Conservation (phyloP, 2,329 filamentous ascomycete genomes). For the Didymella sp. region DNA sequence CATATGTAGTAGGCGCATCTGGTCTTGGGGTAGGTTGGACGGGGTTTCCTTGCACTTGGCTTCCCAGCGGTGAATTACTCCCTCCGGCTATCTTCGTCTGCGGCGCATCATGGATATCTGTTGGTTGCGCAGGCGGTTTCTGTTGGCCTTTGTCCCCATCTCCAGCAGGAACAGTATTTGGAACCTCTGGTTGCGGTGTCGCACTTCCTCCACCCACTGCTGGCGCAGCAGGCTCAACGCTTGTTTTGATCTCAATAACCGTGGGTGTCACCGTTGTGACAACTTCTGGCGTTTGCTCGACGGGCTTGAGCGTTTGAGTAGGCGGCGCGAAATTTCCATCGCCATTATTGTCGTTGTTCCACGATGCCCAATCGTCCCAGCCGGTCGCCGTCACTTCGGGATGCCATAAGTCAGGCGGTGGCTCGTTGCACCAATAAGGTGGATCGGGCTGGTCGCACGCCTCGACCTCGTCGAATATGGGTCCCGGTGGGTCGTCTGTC, state of each 20-base stretch:
- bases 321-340: not conserved
- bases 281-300: constrained; percentile 14
- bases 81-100: not conserved
- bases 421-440: constrained; percentile 10
- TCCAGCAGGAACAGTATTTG: not conserved
- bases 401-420: constrained; percentile 4
- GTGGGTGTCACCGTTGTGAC: constrained; percentile 27
- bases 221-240: not conserved
- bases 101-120: not conserved
- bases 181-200: not conserved
- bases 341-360: constrained; percentile 10
- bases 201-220: not conserved
- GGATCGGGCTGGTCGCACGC: constrained; percentile 12
- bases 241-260: constrained; percentile 28
- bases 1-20: not conserved
- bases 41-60: not conserved
- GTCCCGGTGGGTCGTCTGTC: not conserved
- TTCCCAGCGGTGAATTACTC: not conserved
- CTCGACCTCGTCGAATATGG: constrained; percentile 2
- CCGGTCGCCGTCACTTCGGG: constrained; percentile 23
- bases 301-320: not conserved
- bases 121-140: not conserved
- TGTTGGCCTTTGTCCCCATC: not conserved
- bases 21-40: not conserved
- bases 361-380: constrained; percentile 19